These are phyloP conservation scores for Trypanosomatidae sp. DNA, from an alignment of 208 protist species.

Conservation along the genomic window DNA sequence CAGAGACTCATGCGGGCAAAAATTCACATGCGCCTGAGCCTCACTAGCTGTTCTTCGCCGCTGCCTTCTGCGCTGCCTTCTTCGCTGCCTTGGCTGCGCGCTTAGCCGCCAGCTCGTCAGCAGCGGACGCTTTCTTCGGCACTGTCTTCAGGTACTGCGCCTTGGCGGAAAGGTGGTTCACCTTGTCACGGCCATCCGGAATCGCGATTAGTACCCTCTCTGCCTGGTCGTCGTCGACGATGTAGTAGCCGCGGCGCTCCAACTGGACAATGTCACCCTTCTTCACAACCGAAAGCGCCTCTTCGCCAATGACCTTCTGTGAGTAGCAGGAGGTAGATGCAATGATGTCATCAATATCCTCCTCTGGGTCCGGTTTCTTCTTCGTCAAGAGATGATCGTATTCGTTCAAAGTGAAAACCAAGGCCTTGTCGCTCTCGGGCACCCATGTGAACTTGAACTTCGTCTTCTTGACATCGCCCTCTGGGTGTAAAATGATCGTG, in stretches of 20 bases:
- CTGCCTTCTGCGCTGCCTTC: constrained; percentile 79
- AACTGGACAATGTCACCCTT: constrained; percentile 96
- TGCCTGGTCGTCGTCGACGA: constrained; percentile 84
- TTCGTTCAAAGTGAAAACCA: constrained; percentile 84
- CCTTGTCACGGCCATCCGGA: constrained; percentile 88
- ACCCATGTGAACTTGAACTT: constrained; percentile 99
- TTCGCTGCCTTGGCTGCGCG: constrained; percentile 86
- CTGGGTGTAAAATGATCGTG: constrained; percentile 81
- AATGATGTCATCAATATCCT: constrained; percentile 93
- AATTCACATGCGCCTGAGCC: background rate
- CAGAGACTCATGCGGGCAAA: background rate
- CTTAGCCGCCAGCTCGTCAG: constrained; percentile 82
- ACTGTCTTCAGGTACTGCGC: constrained; percentile 87
- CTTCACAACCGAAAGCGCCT: constrained; percentile 84
- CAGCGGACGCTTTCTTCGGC: constrained; percentile 60
- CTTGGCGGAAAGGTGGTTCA: constrained; percentile 92
- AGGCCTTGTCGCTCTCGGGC: constrained; percentile 64
- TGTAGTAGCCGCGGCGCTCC: constrained; percentile 98
- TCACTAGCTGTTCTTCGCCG: constrained; percentile 25
- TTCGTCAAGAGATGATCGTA: constrained; percentile 98
- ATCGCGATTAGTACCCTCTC: constrained; percentile 81
- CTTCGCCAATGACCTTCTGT: constrained; percentile 85
- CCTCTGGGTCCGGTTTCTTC: constrained; percentile 95
- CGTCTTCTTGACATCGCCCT: constrained; percentile 97
- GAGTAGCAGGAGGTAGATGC: constrained; percentile 86